phyloP scores from a whole-genome alignment of 2,329 filamentous ascomycete genomes.

The Colletotrichum sp. region DNA sequence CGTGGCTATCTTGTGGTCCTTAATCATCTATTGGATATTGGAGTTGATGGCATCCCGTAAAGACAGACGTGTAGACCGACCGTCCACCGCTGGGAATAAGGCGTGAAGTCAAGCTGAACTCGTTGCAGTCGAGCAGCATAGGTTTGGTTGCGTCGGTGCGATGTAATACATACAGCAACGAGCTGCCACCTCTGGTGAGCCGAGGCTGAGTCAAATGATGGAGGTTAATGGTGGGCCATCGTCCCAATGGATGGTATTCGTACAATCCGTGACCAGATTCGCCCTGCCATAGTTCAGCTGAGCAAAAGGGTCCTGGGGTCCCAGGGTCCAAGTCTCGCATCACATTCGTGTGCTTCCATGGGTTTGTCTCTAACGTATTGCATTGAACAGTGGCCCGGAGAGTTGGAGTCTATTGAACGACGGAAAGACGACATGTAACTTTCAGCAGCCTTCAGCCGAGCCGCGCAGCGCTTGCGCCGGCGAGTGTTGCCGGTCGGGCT shows the following conservation, averaged over 20 bases:
- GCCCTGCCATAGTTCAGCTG: not conserved
- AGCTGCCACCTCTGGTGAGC: not conserved
- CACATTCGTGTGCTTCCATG: not conserved
- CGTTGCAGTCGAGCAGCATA: not conserved
- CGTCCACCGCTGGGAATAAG: not conserved
- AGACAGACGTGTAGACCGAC: not conserved
- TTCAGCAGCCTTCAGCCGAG: not conserved
- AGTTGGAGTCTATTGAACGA: not conserved
- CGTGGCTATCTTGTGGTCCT: not conserved
- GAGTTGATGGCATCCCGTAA: not conserved
- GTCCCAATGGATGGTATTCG: not conserved
- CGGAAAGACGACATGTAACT: not conserved
- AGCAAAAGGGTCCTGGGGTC: not conserved
- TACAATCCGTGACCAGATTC: not conserved
- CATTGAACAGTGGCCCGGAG: not conserved
- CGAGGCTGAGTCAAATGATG: constrained; percentile 9
- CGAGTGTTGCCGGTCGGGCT: not conserved
- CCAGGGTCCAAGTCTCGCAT: not conserved
- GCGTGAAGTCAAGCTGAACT: not conserved
- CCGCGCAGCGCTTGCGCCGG: not conserved
- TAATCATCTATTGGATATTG: not conserved
- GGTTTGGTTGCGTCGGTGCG: not conserved
- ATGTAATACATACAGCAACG: not conserved
- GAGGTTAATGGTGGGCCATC: not conserved
- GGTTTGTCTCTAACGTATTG: not conserved